Evolutionary conservation across 129 eudicot species (phyloP), one percentile per base, ranked within the genome.

Genomic region (Pulicaria dysenterica): DNA sequence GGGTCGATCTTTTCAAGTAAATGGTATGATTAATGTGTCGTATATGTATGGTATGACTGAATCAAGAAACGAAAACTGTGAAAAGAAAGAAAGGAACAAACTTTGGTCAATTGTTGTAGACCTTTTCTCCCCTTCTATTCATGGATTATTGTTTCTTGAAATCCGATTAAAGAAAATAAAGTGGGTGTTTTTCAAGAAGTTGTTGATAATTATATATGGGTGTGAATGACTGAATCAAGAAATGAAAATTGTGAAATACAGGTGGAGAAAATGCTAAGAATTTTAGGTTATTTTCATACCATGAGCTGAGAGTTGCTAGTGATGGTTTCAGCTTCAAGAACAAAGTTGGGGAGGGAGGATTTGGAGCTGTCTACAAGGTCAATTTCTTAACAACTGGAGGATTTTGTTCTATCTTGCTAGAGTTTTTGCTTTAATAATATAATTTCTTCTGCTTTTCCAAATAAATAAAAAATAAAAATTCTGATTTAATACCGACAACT

Each of bases 341-440:
- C 73, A 87, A 87, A 76, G 78, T 90, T 72, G 96, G 94, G 31
- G 87, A 90, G 55, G 96, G 96, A 36, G 88, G 85, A 41, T 85
- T 79, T 76, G 96, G 91, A 64, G 81, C 76, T 77, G 96, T 90
- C 67, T 90, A 83, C 64, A 87, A 87, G 91, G 96, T 87, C 37
- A 43, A 62, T 17, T 54, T 24, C 31, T 24, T 24, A 24, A 1
- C 31, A 24, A 2, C 31, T 24, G 31, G 31, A 24, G 31, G 31
- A 24, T 24, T 24, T 24, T 24, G 1, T 24, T 24, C 31, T 24
- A 24, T 24, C 31, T 24, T 24, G 31, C 31, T 24, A 24, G 31
- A 24, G 31, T 24, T 24, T 24, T 24, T 24, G 31, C 31, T 24
- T 24, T 24, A 24, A 24, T 24, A 24, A 24, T 24, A 24, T 24